Evolutionary conservation across 2,329 filamentous ascomycete genomes (phyloP).

Genomic region (Xylariales sp.): DNA sequence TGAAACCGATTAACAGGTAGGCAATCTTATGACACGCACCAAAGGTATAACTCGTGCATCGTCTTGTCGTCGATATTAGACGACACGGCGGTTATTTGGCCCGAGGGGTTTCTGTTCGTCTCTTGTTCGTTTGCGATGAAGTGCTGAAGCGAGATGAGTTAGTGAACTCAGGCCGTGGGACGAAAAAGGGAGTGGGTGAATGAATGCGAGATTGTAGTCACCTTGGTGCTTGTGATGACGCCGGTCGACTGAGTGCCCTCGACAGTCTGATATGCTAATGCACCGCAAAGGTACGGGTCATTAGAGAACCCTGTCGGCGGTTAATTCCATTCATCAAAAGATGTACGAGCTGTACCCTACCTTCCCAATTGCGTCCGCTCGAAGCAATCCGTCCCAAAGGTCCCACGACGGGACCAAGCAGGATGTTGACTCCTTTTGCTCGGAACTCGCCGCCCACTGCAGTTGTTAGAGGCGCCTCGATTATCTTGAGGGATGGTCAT

Average conservation of each 20-base stretch:
- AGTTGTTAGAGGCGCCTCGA: conserved; percentile 10
- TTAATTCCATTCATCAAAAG: conserved; percentile 9
- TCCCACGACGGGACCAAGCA: conserved; percentile 80
- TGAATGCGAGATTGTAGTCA: conserved; percentile 36
- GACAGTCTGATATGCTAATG: conserved; percentile 64
- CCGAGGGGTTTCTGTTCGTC: conserved; percentile 71
- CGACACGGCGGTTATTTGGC: conserved; percentile 63
- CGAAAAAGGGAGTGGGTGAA: neutral
- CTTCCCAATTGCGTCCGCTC: conserved; percentile 75
- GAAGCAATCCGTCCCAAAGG: conserved; percentile 70
- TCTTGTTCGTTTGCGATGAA: conserved; percentile 82
- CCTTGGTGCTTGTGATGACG: conserved; percentile 74
- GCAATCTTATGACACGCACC: conserved; percentile 55
- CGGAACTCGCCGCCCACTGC: conserved; percentile 77
- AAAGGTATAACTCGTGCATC: conserved; percentile 72
- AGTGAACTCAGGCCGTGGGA: neutral
- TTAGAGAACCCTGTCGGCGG: conserved; percentile 50
- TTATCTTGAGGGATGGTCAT: neutral
- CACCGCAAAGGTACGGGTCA: conserved; percentile 71
- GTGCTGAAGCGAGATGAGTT: conserved; percentile 56
- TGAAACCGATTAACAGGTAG: neutral
- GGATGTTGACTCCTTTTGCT: conserved; percentile 81
- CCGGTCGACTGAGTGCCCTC: conserved; percentile 75
- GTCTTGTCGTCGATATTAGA: conserved; percentile 71
- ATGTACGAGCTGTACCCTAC: conserved; percentile 42